Base-by-base conservation (phyloP, 352 stramenopile species). In the Pythium periplocum region DNA sequence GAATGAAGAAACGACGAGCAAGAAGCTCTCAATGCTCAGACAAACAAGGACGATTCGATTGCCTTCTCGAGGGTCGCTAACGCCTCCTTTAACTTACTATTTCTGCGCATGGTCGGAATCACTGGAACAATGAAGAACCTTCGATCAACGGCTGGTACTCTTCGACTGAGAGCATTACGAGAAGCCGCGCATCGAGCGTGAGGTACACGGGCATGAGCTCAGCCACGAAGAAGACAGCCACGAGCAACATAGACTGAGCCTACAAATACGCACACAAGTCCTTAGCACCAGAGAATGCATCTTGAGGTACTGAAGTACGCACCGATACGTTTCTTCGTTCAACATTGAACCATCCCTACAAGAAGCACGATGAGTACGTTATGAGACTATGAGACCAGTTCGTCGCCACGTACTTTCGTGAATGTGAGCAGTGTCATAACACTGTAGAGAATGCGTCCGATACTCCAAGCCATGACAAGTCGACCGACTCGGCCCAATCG, bases 341-440 rank as follows among this genome's bases (percentile, higher is more conserved):
- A 6, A 90, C 78, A 51, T 93, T 91, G 57, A 90, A 93, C 83
- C 83, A 93, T 12, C 83, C 83, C 83, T 88, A 40, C 32, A 53
- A 48, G 1, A 59, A 17, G 10, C 45, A 45, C 31, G 43, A 12
- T 42, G 38, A 42, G 7, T 11, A 43, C 2, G 4, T 43, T 39
- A 42, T 7, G 17, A 26, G 17, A 26, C 17, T 26, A 26, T 26
- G 17, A 26, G 17, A 26, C 17, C 17, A 26, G 17, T 26, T 26
- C 17, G 17, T 26, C 17, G 17, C 17, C 17, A 26, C 17, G 17
- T 73, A 87, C 83, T 69, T 89, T 84, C 2, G 83, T 92, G 40
- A 93, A 92, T 9, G 83, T 92, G n/a, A 93, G 66, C 41, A 96
- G 50, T 10, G 86, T 92, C 58, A 93, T 92, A 32, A 95, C 77